Evolutionary conservation across 139 green algal species (phyloP).

Genomic region (Chlamydomonas sphaeroides): DNA sequence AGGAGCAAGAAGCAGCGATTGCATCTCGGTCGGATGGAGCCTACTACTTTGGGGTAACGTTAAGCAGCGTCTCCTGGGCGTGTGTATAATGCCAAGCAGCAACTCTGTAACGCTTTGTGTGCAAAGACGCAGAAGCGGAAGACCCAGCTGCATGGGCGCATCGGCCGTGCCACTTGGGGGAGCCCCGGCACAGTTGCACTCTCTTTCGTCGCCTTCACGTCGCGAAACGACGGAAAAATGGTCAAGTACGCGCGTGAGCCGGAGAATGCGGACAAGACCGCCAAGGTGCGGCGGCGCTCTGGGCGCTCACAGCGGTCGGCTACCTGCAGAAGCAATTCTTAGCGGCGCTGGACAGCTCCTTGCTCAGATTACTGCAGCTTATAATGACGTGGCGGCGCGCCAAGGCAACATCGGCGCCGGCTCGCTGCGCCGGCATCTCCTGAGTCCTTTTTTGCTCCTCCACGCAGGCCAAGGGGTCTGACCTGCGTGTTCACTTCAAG

Average conservation of each 20-base stretch:
- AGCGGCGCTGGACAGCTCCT: no score
- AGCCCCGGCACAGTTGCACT: not conserved
- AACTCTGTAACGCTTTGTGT: no score
- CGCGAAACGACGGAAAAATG: slow-evolving; percentile 65
- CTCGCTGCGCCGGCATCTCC: not conserved
- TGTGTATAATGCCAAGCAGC: no score
- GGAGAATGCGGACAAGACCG: slow-evolving; percentile 75
- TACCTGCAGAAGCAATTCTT: no score
- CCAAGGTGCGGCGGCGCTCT: slow-evolving; percentile 67
- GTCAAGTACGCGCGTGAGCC: slow-evolving; percentile 86
- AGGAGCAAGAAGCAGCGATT: slow-evolving; percentile 11
- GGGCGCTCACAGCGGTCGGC: no score
- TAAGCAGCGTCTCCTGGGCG: no score
- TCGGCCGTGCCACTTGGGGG: no score
- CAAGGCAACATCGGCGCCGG: no score
- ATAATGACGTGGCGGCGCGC: no score
- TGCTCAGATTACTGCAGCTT: no score
- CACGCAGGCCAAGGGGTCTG: slow-evolving; percentile 82
- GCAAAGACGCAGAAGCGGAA: no score
- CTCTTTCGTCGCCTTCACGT: slow-evolving; percentile 40
- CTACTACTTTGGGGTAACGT: not conserved
- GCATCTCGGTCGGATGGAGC: not conserved
- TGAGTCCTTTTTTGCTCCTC: not conserved
- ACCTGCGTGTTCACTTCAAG: slow-evolving; percentile 98
- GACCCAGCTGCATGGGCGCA: not conserved